phyloP scores from a whole-genome alignment of 805 yeast genomes.

The Tetrapisispora nanseiensis region DNA sequence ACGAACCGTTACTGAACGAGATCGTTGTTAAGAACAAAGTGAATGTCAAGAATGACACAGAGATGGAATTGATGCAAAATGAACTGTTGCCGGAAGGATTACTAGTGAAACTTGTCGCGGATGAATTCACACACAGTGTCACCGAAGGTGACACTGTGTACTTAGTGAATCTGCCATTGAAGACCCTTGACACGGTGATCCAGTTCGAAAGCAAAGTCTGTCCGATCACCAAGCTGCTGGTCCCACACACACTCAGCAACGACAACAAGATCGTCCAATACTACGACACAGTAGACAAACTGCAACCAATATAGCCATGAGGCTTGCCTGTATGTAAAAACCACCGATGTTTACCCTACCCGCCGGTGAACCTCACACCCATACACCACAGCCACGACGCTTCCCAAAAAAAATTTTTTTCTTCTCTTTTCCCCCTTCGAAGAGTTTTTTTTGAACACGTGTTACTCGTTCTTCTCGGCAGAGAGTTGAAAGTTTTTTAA shows the following conservation, averaged over 20 bases:
- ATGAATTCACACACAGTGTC: slow-evolving; percentile 21
- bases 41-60: background rate
- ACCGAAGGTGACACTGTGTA: slow-evolving; percentile 36
- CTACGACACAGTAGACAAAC: slow-evolving; percentile 57
- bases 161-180: slow-evolving; percentile 49
- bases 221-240: slow-evolving; percentile 33
- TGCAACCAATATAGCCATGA: slow-evolving; percentile 10
- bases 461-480: too few relatives aligned
- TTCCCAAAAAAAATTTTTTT: too few relatives aligned
- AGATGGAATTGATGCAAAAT: background rate
- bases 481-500: too few relatives aligned
- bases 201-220: slow-evolving; percentile 65
- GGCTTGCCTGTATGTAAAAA: too few relatives aligned
- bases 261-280: slow-evolving; percentile 48
- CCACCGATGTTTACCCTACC: too few relatives aligned
- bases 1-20: slow-evolving; percentile 40
- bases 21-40: background rate
- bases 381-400: too few relatives aligned
- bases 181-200: slow-evolving; percentile 23
- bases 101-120: slow-evolving; percentile 26
- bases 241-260: slow-evolving; percentile 22
- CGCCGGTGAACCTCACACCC: too few relatives aligned
- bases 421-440: too few relatives aligned
- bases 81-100: slow-evolving; percentile 30
- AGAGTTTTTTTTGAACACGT: too few relatives aligned